These are phyloP conservation scores for Hyphopichia buzzinii DNA, from an alignment of 1,139 yeast genomes.

Conservation along the genomic window DNA sequence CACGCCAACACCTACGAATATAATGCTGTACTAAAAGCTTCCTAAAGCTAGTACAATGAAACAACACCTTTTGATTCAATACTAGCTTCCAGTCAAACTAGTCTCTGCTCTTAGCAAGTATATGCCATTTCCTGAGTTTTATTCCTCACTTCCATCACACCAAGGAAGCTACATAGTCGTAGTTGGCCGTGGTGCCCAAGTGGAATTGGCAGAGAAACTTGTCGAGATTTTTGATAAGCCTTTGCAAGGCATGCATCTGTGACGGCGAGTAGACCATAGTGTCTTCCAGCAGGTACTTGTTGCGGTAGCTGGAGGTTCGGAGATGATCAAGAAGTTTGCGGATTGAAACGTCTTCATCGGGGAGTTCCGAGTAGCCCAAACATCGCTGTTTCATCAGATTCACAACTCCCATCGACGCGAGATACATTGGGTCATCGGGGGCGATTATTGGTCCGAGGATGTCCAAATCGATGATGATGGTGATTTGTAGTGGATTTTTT, in stretches of 20 bases:
- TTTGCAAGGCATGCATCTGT: constrained; percentile 1
- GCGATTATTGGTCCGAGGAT: background rate
- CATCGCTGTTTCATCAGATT: constrained; percentile 1
- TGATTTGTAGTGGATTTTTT: background rate
- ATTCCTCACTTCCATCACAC: no score
- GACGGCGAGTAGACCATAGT: background rate
- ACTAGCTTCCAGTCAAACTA: no score
- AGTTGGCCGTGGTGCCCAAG: background rate
- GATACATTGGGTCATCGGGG: background rate
- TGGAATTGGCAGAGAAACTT: background rate
- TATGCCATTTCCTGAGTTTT: no score
- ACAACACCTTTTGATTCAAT: no score
- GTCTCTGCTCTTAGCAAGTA: no score
- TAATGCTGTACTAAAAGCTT: no score
- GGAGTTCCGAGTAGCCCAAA: background rate
- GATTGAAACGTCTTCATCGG: constrained; percentile 2
- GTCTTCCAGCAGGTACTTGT: no score
- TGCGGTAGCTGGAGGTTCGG: constrained; percentile 5
- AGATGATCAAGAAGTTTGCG: constrained; percentile 8
- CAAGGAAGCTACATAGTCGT: background rate
- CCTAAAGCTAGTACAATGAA: no score
- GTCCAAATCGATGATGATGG: constrained; percentile 3
- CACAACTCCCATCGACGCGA: background rate
- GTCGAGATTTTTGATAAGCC: constrained; percentile 3
- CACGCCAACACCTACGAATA: no score